Conservation (phyloP, 352 stramenopile genomes). For the Phytophthora pluvialis region DNA sequence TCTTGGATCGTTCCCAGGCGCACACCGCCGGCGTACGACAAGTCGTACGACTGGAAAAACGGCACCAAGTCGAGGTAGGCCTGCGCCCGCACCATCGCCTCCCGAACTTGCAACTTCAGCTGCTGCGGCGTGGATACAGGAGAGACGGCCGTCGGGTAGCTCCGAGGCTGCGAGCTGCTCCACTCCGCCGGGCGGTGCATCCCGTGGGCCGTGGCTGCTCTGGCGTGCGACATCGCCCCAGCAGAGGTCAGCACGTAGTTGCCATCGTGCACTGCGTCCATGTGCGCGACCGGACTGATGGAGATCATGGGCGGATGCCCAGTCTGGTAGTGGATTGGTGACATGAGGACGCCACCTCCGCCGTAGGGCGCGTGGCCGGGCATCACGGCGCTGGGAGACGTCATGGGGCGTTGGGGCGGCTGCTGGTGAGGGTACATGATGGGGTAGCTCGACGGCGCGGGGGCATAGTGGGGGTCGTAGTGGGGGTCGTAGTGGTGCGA, state of each 20-base stretch:
- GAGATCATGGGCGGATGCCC: conserved; percentile 26
- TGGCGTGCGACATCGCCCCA: not conserved
- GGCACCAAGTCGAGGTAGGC: conserved; percentile 50
- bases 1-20: conserved; percentile 54
- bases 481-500: conserved; percentile 13
- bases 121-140: conserved; percentile 27
- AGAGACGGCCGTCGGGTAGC: conserved; percentile 9
- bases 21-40: conserved; percentile 40
- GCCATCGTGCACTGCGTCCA: conserved; percentile 8
- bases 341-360: conserved; percentile 30
- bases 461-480: not conserved
- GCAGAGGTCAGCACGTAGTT: conserved; percentile 1
- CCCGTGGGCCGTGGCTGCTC: conserved; percentile 4
- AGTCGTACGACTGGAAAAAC: conserved; percentile 64
- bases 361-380: conserved; percentile 16
- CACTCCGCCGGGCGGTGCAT: conserved; percentile 16
- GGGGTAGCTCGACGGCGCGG: conserved; percentile 6
- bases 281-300: conserved; percentile 37
- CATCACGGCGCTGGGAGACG: conserved; percentile 17
- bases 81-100: conserved; percentile 55
- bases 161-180: conserved; percentile 12
- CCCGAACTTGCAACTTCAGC: conserved; percentile 52
- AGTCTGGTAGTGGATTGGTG: conserved; percentile 30
- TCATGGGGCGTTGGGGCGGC: conserved; percentile 21
- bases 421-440: conserved; percentile 20